Base-by-base conservation (phyloP, 2,329 filamentous ascomycete species). In the Aureobasidium vineae region DNA sequence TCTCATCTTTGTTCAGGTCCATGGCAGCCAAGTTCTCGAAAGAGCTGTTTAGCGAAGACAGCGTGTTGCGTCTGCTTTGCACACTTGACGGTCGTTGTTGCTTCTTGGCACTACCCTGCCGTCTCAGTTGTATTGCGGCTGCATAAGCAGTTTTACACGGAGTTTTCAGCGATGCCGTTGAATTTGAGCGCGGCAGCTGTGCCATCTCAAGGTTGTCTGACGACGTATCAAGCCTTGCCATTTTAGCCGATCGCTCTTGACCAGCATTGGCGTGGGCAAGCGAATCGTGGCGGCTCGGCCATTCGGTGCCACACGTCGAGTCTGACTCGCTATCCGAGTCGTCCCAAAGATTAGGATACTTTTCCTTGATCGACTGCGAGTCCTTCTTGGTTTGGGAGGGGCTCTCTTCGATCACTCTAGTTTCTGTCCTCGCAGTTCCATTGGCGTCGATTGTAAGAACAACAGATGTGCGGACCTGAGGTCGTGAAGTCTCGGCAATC, bases 351-450 rank as follows among this genome's bases (percentile, higher is more conserved):
- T 75, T 79, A 26, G 80, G 80, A 68, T 82, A 82, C 57, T 79
- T 77, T 4, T 77, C 75, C 21, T 72, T 71, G 15, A 75, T 73
- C 5, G 68, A 57, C 45, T 82, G 82, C 56, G 79, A 77, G 3
- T 77, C 74, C 21, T 72, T 71, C 8, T 74, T 73, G 10, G 74
- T 74, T 21, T 74, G 73, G 3, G 75, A 75, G 3, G 75, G 74
- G 57, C 76, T 76, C 6, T 77, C 74, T 1, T 77, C 74, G 1
- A 71, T 71, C 54, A 75, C 70, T 33, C 76, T 72, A n/a, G 79
- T 81, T 70, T 82, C 79, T 6, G 81, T 81, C 13, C 81, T 75
- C 47, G 81, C 81, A 50, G 77, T 75, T 16, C 81, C 81, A 60
- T 74, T 79, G 68, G 81, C 80, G 69, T 82, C 81, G 41, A 83